Evolutionary conservation across 2,329 filamentous ascomycete genomes (phyloP), one percentile per base, ranked within the genome.

Genomic region (Mycosphaerella sp.): DNA sequence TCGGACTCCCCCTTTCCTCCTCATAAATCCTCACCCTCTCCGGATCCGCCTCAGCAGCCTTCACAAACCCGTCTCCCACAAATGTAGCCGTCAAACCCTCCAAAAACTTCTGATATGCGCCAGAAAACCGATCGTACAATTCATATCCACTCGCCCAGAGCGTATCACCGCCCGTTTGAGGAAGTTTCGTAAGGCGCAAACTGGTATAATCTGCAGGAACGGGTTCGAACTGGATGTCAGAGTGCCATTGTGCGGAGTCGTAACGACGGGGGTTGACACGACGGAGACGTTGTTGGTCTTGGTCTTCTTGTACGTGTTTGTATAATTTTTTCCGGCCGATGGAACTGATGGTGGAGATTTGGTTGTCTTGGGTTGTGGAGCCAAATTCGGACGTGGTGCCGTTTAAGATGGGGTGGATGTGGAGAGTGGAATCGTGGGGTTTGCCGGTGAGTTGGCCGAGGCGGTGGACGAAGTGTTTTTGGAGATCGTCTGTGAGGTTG

Each of bases 61-160:
- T 65, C 62, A 74, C 71, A 36, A 65, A 64, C 16, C 60, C 60
- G 5, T 62, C 57, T 2, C 59, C 60, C 9, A 35, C 43, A 47
- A 64, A 79, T 0, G 76, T 80, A 2, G 76, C 82, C 0, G 79
- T 83, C 4, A 85, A 66, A 0, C 66, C 64, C 50, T 85, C 80
- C 39, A 85, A 71, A 65, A 85, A 85, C 25, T 69, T 69, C 48
- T 78, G 79, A 44, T 79, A 78, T 0, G 77, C 70, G 1, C 71
- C 68, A 3, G 78, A 81, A 54, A 86, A 73, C 27, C 79, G 76
- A 60, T 86, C 82, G 60, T 83, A 86, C 16, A 84, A 66, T 58
- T 86, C 81, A 61, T 85, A 85, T 0, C 80, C 81, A 1, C 80
- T 82, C 0, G 82, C 82, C 81, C 82, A 86, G 6, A 86, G 74